Conservation (phyloP, 345 rosid genomes). For the Hypericum androsaemum region DNA sequence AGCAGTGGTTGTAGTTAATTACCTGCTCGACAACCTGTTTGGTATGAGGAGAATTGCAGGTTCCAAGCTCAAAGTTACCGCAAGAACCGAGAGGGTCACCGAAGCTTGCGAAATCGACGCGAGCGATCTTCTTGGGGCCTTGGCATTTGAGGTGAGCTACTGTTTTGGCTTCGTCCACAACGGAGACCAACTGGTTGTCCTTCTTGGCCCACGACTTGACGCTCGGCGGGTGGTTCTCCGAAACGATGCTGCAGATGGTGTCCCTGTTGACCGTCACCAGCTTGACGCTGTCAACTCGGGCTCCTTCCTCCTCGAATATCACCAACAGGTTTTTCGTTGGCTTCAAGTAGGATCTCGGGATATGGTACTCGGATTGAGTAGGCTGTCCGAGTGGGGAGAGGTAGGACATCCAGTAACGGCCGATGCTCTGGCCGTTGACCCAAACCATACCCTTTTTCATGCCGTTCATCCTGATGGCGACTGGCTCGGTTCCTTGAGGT, state of each 20-base stretch:
- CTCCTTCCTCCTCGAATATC: constrained; percentile 13
- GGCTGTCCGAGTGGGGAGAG: constrained; percentile 20
- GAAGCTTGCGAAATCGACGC: constrained; percentile 8
- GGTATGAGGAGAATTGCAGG: not conserved
- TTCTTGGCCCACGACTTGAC: constrained; percentile 3
- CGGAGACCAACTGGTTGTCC: not conserved
- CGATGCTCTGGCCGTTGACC: constrained; percentile 18
- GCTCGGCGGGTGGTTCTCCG: constrained; percentile 1
- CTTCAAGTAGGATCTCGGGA: constrained; percentile 10
- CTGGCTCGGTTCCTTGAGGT: constrained; percentile 15
- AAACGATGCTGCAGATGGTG: not conserved
- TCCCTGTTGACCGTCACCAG: constrained; percentile 3
- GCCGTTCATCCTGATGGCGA: constrained; percentile 9
- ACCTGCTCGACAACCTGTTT: too few relatives aligned
- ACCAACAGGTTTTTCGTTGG: not conserved
- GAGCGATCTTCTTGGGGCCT: not conserved
- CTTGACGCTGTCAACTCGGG: constrained; percentile 2
- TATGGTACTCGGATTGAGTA: constrained; percentile 18
- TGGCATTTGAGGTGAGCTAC: not conserved
- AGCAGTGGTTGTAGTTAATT: too few relatives aligned
- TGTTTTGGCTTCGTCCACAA: not conserved
- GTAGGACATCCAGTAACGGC: constrained; percentile 17
- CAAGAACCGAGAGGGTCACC: constrained; percentile 9
- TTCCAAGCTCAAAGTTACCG: constrained; percentile 3
- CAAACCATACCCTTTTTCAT: constrained; percentile 17